Conservation (phyloP, 768 basidiomycete genomes). For the Tricholoma matsutake region DNA sequence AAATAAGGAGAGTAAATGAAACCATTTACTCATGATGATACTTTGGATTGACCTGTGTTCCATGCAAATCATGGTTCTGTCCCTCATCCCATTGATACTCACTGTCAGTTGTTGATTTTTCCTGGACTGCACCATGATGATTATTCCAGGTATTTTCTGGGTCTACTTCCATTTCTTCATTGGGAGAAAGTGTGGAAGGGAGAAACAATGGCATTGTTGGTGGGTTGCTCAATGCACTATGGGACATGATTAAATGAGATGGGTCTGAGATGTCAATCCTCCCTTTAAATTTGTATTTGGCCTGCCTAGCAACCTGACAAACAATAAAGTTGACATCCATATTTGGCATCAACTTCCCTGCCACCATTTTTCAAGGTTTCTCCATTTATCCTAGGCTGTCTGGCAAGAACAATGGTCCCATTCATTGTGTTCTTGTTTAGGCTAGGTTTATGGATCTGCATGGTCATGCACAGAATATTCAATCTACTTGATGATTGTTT, state of each 20-base stretch:
- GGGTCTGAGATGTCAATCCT: background rate
- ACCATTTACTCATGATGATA: no score
- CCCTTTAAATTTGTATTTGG: background rate
- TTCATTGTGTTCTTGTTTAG: background rate
- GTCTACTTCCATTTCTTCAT: background rate
- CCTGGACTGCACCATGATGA: background rate
- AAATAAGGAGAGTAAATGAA: no score
- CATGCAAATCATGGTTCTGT: no score
- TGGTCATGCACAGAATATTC: no score
- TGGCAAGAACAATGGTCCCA: background rate
- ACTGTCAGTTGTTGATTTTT: no score
- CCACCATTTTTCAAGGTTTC: background rate
- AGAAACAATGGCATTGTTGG: background rate
- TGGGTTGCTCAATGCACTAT: background rate
- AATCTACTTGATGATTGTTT: background rate
- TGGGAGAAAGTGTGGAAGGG: background rate
- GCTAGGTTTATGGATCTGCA: no score
- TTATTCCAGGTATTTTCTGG: background rate
- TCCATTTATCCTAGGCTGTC: background rate
- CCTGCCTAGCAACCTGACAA: background rate
- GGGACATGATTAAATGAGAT: background rate
- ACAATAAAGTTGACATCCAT: background rate
- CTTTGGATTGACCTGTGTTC: no score
- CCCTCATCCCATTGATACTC: no score
- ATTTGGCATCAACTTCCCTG: background rate